phyloP scores from a whole-genome alignment of 257 asterid genomes.

The Solanum pinnatisectum region DNA sequence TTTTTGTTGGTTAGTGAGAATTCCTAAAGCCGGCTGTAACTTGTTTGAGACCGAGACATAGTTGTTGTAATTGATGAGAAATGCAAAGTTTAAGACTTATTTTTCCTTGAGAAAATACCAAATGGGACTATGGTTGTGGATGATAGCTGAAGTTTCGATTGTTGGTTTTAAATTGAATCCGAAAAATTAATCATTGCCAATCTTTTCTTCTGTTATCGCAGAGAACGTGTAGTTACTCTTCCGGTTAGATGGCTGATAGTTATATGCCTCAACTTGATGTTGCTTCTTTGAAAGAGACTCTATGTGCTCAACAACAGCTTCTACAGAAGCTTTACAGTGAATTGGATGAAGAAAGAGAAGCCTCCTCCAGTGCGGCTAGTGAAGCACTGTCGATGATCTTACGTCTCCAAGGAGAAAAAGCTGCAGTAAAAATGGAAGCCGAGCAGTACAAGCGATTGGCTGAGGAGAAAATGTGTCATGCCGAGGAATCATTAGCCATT shows the following conservation, averaged over 20 bases:
- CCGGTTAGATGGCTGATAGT: constrained; percentile 35
- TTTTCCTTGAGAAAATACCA: neutral
- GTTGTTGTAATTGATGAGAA: neutral
- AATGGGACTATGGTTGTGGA: neutral
- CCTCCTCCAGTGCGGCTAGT: constrained; percentile 74
- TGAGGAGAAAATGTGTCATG: constrained; percentile 78
- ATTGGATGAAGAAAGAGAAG: constrained; percentile 83
- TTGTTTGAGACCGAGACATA: neutral
- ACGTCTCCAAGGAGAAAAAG: constrained; percentile 87
- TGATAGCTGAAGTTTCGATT: neutral
- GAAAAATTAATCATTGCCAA: neutral
- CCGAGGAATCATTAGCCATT: constrained; percentile 70
- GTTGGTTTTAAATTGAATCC: neutral
- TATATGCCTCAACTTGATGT: constrained; percentile 35
- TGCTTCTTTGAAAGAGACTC: constrained; percentile 48
- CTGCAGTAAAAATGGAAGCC: constrained; percentile 79
- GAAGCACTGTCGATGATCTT: constrained; percentile 74
- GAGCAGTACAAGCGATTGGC: constrained; percentile 83
- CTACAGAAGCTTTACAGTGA: constrained; percentile 73
- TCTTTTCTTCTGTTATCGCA: neutral
- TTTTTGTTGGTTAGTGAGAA: neutral
- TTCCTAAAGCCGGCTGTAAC: neutral
- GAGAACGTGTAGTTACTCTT: neutral
- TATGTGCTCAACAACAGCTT: constrained; percentile 64
- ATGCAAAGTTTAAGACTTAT: neutral